phyloP scores from a whole-genome alignment of 805 yeast species.

The Candida orba region DNA sequence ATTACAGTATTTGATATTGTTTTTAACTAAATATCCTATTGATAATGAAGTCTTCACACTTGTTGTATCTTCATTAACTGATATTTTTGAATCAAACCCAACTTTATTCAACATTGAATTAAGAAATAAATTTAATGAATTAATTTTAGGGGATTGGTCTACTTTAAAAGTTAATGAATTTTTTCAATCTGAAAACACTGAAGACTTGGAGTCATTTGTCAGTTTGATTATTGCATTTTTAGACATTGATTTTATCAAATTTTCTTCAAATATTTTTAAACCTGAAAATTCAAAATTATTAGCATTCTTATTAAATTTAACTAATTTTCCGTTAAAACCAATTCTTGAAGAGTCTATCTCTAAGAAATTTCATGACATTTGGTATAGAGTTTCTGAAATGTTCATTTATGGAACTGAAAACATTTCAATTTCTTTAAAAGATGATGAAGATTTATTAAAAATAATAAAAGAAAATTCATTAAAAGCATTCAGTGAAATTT shows the following conservation, averaged over 20 bases:
- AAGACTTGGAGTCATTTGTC: constrained; percentile 35
- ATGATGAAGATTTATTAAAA: constrained; percentile 25
- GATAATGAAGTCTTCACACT: constrained; percentile 8
- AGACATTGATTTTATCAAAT: constrained; percentile 37
- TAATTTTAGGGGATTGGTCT: constrained; percentile 44
- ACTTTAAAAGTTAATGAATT: constrained; percentile 28
- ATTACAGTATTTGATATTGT: constrained; percentile 11
- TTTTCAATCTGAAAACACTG: constrained; percentile 28
- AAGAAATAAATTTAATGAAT: constrained; percentile 11
- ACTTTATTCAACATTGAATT: constrained; percentile 19
- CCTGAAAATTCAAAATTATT: constrained; percentile 34
- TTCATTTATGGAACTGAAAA: constrained; percentile 43
- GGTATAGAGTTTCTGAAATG: constrained; percentile 60
- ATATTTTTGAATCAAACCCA: constrained; percentile 23
- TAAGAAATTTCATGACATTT: constrained; percentile 51
- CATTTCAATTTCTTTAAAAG: constrained; percentile 25
- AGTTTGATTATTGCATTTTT: constrained; percentile 39
- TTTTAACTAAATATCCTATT: constrained; percentile 6
- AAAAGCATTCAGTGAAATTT: constrained; percentile 41
- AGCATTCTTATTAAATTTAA: constrained; percentile 42
- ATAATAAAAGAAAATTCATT: constrained; percentile 28
- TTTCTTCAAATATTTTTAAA: constrained; percentile 34
- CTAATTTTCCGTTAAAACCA: constrained; percentile 52
- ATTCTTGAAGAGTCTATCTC: constrained; percentile 53
- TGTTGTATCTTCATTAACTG: constrained; percentile 14